These are phyloP conservation scores for Cladophialophora chaetospira DNA, from an alignment of 2,329 filamentous ascomycete genomes.

Conservation along the genomic window DNA sequence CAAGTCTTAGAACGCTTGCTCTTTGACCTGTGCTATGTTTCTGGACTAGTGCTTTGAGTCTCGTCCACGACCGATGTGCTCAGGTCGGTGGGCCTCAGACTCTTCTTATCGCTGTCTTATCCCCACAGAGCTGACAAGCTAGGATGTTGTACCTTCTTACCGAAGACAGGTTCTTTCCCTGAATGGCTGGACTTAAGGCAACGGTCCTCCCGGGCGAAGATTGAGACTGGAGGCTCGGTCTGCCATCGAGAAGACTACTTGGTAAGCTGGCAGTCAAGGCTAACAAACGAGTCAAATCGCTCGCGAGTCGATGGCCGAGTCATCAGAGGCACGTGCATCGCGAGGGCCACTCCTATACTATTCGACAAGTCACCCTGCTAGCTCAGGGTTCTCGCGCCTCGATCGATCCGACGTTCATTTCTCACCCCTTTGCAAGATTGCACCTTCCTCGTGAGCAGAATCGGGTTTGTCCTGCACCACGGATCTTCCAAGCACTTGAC, in stretches of 20 bases:
- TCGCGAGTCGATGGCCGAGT: background rate
- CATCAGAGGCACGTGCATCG: background rate
- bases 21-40: no score
- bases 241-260: no score
- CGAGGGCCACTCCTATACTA: background rate
- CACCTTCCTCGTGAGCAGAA: background rate
- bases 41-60: background rate
- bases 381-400: background rate
- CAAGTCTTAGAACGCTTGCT: background rate
- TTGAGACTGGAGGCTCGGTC: no score
- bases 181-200: constrained; percentile 1
- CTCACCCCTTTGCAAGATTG: constrained; percentile 18
- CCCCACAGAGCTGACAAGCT: background rate
- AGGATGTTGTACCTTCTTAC: no score
- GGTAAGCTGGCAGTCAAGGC: no score
- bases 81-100: background rate
- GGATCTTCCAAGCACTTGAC: constrained; percentile 19
- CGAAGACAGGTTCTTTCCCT: background rate
- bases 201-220: no score
- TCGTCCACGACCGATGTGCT: background rate
- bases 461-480: constrained; percentile 3
- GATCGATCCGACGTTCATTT: background rate
- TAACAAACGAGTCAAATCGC: no score
- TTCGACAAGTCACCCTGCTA: background rate
- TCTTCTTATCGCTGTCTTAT: constrained; percentile 5